phyloP scores from a whole-genome alignment of 1,284 basidiomycete species.

The Rhodotorula sp. region DNA sequence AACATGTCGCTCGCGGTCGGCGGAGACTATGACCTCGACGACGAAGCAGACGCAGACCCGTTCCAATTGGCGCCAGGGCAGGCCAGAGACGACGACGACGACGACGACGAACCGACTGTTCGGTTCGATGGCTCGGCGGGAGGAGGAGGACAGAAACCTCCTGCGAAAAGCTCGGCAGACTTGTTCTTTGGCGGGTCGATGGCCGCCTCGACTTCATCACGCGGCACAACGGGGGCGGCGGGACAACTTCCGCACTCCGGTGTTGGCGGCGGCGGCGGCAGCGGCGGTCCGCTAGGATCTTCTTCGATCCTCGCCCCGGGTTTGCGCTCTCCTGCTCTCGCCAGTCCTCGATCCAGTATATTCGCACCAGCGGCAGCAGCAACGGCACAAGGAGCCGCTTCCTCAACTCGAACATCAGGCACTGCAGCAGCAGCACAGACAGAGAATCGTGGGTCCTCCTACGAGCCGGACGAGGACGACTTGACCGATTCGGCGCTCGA shows the following conservation, averaged over 20 bases:
- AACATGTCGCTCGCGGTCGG: constrained; percentile 6
- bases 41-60: not conserved
- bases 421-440: not conserved
- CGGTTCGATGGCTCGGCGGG: not conserved
- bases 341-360: no score
- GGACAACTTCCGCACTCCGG: not conserved
- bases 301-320: no score
- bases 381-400: no score
- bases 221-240: not conserved
- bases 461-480: constrained; percentile 1
- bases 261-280: not conserved
- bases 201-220: constrained; percentile 1
- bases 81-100: not conserved
- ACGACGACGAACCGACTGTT: constrained; percentile 6
- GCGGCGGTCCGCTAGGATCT: not conserved
- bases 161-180: not conserved
- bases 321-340: no score
- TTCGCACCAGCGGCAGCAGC: no score
- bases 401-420: not conserved
- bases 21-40: not conserved
- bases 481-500: not conserved
- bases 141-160: no score
- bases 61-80: not conserved
- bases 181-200: constrained; percentile 29
- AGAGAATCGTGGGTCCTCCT: not conserved